Percentiles rank a stretch among this genome's conserved stretches.
These are phyloP conservation scores for Agarophyton chilense DNA, from an alignment of 23 red algal genomes.

Conservation along the genomic window DNA sequence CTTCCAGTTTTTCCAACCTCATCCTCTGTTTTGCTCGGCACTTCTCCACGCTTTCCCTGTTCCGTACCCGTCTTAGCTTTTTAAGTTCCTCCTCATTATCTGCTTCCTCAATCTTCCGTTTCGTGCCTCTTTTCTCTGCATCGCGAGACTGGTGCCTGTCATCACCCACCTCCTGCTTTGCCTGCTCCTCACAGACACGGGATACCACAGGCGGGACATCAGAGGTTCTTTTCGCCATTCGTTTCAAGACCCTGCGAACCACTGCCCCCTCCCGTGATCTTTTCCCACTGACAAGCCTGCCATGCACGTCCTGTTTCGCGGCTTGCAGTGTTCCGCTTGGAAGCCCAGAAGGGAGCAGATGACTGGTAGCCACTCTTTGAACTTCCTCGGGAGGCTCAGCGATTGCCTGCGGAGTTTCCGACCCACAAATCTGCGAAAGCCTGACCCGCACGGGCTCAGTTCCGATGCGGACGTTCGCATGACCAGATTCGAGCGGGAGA, in stretches of 20 bases:
- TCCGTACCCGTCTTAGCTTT: conserved; percentile 16
- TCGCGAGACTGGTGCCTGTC: too few species aligned
- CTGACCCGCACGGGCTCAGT: not conserved
- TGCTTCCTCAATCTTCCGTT: not conserved
- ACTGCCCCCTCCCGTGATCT: not conserved
- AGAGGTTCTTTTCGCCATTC: not conserved
- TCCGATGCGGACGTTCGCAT: not conserved
- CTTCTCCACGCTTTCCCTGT: conserved; percentile 32
- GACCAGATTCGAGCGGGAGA: not conserved
- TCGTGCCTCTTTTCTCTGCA: not conserved
- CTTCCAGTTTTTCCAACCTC: conserved; percentile 14
- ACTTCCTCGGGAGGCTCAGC: not conserved
- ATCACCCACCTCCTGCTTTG: not conserved
- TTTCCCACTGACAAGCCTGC: not conserved
- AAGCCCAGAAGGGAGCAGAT: not conserved
- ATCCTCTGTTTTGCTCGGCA: conserved; percentile 22
- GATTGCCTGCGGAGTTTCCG: too few species aligned
- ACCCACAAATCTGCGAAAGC: too few species aligned
- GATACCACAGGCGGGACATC: not conserved
- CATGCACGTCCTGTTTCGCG: not conserved
- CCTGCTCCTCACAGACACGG: not conserved
- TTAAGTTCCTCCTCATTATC: conserved; percentile 12
- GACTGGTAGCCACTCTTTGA: not conserved
- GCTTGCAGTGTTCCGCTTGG: conserved; percentile 1
- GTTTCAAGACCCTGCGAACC: conserved; percentile 3